Evolutionary conservation across 2,329 filamentous ascomycete genomes (phyloP), one percentile per base, ranked within the genome.

Genomic region (Daldinia sp.): DNA sequence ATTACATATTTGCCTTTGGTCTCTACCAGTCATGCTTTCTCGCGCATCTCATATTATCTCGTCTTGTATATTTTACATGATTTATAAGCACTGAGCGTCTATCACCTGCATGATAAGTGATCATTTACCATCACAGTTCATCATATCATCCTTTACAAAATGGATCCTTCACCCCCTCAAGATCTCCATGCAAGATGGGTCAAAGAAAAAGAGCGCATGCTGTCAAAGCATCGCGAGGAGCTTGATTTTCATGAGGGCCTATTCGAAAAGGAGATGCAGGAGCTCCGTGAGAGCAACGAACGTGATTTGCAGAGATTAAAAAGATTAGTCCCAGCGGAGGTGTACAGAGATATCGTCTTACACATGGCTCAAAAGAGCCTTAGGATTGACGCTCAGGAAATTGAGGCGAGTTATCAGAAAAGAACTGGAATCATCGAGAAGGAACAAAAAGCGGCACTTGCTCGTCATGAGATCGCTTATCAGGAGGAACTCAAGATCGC

Each of bases 281-380:
- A 61, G 13, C 27, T 55, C 10, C 29, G 50, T 19, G 25, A 39
- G 13, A 39, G 39, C 15, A 48, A 48, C 34, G 37, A 63, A 8
- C 3, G 8, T 3, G 52, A 56, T 11, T 45, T 68, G 13, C 47
- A 45, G 13, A 29, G 29, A 11, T 29, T 72, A 29, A 63, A 55
- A 27, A 54, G 47, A 1, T 39, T 23, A 8, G n/a, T 61, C n/a
- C 19, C 61, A 9, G 7, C 43, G 6, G 47, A 19, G 3, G 23
- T 54, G 4, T 68, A 68, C 11, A 25, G 60, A 8, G 45, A 63
- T 6, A 17, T 51, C 34, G 25, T 62, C 50, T 19, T 54, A n/a
- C 63, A 56, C 9, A 63, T 66, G 59, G 65, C 59, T 6, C 47
- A 63, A 15, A 60, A 63, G 21, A 55, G 58, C 19, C 53, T 67